Evolutionary conservation across 1,139 yeast species (phyloP).

Genomic region (Saccharomyces pastorianus): DNA sequence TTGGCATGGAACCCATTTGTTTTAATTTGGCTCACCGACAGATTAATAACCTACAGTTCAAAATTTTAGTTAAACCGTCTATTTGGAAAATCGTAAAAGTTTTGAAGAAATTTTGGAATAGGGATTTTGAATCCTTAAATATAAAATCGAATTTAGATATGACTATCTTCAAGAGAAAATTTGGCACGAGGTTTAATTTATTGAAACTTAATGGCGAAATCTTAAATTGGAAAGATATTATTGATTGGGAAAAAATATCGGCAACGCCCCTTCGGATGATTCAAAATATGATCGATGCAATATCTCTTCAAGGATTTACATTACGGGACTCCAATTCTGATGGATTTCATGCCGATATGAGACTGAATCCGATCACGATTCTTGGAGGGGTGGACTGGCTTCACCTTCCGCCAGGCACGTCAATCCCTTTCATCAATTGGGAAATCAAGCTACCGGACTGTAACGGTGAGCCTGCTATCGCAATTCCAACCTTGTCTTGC

Average conservation of each 20-base stretch:
- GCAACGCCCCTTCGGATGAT: background rate
- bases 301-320: background rate
- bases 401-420: background rate
- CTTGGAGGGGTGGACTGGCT: background rate
- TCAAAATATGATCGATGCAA: constrained; percentile 5
- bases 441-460: constrained; percentile 11
- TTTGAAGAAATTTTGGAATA: constrained; percentile 23
- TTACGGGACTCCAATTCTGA: background rate
- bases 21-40: constrained; percentile 17
- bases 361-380: background rate
- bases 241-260: constrained; percentile 19
- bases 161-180: constrained; percentile 13
- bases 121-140: constrained; percentile 19
- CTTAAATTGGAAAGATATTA: constrained; percentile 22
- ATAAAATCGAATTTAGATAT: constrained; percentile 24
- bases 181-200: constrained; percentile 3
- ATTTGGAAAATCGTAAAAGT: constrained; percentile 21
- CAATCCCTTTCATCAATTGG: constrained; percentile 10
- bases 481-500: constrained; percentile 7
- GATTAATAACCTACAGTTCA: constrained; percentile 18
- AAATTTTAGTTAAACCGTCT: constrained; percentile 22
- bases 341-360: background rate
- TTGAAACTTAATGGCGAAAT: constrained; percentile 20
- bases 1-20: constrained; percentile 19
- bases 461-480: constrained; percentile 7